A percentile compares a stretch with the other conserved stretches of the same genome.
phyloP scores from a whole-genome alignment of 768 basidiomycete genomes.

The Infundibulicybe gibba region DNA sequence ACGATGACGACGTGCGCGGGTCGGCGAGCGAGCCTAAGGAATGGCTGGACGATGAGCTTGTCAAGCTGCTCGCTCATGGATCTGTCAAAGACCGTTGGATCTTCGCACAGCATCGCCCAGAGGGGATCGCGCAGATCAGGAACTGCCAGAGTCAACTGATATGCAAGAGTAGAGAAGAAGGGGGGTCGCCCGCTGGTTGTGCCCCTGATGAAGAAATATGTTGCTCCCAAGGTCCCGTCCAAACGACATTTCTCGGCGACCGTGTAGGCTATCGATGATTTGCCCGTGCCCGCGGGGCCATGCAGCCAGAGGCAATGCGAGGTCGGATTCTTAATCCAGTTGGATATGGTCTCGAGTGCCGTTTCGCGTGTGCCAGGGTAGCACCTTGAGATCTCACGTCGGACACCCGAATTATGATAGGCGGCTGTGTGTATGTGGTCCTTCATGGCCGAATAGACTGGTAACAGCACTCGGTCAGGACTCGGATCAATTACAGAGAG shows the following conservation, averaged over 20 bases:
- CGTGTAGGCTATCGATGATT: conserved; percentile 2
- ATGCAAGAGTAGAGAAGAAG: conserved; percentile 1
- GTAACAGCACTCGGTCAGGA: no score
- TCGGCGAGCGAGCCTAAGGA: background rate
- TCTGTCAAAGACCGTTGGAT: conserved; percentile 1
- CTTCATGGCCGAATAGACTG: no score
- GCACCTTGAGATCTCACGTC: no score
- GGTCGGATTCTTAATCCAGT: conserved; percentile 4
- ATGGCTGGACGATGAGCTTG: conserved; percentile 5
- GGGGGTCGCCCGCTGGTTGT: conserved; percentile 4
- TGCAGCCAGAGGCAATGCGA: conserved; percentile 3
- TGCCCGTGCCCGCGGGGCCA: background rate
- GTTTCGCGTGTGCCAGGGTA: no score
- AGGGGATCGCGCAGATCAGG: conserved; percentile 3
- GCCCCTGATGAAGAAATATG: conserved; percentile 9
- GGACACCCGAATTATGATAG: no score
- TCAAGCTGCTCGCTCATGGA: conserved; percentile 1
- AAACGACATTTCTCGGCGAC: conserved; percentile 5
- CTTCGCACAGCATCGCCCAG: conserved; percentile 3
- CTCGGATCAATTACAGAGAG: no score
- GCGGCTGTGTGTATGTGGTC: no score
- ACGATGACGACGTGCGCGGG: background rate
- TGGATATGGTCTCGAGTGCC: background rate
- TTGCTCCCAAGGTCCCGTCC: conserved; percentile 4
- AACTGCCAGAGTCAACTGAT: conserved; percentile 4